Conservation (phyloP, 2,329 filamentous ascomycete genomes). For the Scorias spongiosa region DNA sequence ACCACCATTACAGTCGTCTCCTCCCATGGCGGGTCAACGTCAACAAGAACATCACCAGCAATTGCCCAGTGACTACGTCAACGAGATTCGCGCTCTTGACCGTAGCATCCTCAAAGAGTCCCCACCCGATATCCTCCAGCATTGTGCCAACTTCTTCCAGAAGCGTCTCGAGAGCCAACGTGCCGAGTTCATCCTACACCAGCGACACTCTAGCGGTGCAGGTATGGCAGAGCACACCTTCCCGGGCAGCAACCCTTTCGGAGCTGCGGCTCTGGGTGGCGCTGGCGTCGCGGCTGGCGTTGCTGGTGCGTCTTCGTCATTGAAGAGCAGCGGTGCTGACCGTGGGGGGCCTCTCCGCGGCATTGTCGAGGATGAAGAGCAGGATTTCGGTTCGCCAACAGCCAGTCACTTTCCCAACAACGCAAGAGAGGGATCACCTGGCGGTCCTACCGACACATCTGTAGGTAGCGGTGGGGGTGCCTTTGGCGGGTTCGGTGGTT, state of each 20-base stretch:
- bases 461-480: slow-evolving; percentile 2
- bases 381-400: slow-evolving; percentile 61
- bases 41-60: slow-evolving; percentile 1
- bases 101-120: slow-evolving; percentile 43
- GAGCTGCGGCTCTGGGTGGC: slow-evolving; percentile 21
- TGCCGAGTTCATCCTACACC: slow-evolving; percentile 37
- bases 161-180: slow-evolving; percentile 51
- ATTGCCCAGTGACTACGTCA: slow-evolving; percentile 40
- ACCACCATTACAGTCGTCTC: background rate
- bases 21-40: background rate
- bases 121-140: slow-evolving; percentile 51
- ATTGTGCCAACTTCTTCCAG: slow-evolving; percentile 54
- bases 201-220: slow-evolving; percentile 30
- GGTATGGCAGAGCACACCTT: slow-evolving; percentile 62
- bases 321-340: slow-evolving; percentile 25
- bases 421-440: slow-evolving; percentile 34
- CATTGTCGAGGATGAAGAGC: slow-evolving; percentile 66
- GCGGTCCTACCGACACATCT: slow-evolving; percentile 17
- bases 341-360: slow-evolving; percentile 38
- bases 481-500: slow-evolving; percentile 20
- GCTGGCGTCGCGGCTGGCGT: slow-evolving; percentile 5
- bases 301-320: slow-evolving; percentile 3
- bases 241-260: slow-evolving; percentile 67
- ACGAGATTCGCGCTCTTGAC: slow-evolving; percentile 49
- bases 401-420: slow-evolving; percentile 29